Evolutionary conservation across 2,329 filamentous ascomycete genomes (phyloP).

Genomic region (Fusarium sp.): DNA sequence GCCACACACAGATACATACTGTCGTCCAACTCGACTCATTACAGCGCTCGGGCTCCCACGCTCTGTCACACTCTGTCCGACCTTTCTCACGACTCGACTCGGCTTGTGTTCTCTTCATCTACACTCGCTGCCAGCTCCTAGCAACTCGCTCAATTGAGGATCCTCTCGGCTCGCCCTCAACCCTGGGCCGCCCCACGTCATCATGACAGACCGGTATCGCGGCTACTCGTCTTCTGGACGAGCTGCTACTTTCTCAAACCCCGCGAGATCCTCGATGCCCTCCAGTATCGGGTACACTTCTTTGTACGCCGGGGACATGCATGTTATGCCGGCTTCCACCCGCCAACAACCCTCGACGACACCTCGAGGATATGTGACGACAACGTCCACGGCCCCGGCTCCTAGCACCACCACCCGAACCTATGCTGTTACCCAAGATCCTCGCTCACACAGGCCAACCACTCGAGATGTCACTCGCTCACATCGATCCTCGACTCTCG

Average conservation of each 20-base stretch:
- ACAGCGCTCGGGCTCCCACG: constrained; percentile 27
- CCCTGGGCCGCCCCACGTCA: constrained; percentile 36
- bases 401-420: constrained; percentile 63
- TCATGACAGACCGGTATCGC: constrained; percentile 63
- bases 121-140: constrained; percentile 9
- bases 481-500: constrained; percentile 64
- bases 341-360: constrained; percentile 47
- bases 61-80: constrained; percentile 31
- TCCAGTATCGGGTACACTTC: constrained; percentile 62
- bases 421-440: constrained; percentile 68
- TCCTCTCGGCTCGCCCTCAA: constrained; percentile 3
- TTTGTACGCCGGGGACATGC: constrained; percentile 65
- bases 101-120: constrained; percentile 9
- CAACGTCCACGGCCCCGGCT: constrained; percentile 50
- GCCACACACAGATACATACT: constrained; percentile 11
- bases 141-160: constrained; percentile 22
- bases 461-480: constrained; percentile 60
- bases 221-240: constrained; percentile 55
- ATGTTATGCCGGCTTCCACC: constrained; percentile 60
- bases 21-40: constrained; percentile 21
- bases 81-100: constrained; percentile 27
- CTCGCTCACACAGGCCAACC: constrained; percentile 59
- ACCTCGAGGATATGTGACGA: constrained; percentile 49
- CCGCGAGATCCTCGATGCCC: constrained; percentile 66
- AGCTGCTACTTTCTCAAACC: constrained; percentile 59